Evolutionary conservation across 805 yeast genomes (phyloP).

Genomic region (Monosporozyma aerobia): DNA sequence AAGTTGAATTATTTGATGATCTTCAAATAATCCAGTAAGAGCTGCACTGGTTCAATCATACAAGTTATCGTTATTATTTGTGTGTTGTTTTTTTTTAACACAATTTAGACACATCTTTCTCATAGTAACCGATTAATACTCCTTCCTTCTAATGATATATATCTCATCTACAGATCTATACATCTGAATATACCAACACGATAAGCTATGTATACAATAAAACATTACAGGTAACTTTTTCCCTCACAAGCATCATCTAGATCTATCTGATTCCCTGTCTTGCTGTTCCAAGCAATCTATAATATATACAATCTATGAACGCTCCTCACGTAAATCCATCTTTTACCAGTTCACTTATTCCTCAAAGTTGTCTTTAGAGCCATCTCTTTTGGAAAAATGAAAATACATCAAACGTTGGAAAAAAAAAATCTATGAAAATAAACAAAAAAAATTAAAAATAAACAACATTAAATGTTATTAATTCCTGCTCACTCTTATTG

Average conservation of each 20-base stretch:
- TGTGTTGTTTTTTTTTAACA: too few relatives aligned
- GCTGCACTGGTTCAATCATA: neutral
- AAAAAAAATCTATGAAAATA: neutral
- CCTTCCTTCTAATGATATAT: neutral
- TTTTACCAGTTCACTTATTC: too few relatives aligned
- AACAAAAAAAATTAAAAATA: neutral
- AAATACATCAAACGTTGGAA: neutral
- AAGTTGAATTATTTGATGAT: conserved; percentile 20
- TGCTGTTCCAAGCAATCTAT: too few relatives aligned
- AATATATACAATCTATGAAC: too few relatives aligned
- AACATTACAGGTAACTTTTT: neutral
- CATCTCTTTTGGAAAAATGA: neutral
- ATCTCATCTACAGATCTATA: neutral
- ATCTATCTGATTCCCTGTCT: neutral
- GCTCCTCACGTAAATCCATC: too few relatives aligned
- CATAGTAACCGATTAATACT: neutral
- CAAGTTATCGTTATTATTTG: neutral
- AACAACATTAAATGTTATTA: neutral
- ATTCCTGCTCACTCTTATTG: neutral
- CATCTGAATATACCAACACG: neutral
- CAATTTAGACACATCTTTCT: neutral
- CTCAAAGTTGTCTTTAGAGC: too few relatives aligned
- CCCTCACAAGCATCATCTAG: neutral
- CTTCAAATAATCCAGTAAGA: conserved; percentile 2
- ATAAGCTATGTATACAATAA: neutral